A percentile compares a stretch with the other conserved stretches of the same genome.
phyloP scores from a whole-genome alignment of 1,284 basidiomycete genomes.

The Phellopilus nigrolimitatus region DNA sequence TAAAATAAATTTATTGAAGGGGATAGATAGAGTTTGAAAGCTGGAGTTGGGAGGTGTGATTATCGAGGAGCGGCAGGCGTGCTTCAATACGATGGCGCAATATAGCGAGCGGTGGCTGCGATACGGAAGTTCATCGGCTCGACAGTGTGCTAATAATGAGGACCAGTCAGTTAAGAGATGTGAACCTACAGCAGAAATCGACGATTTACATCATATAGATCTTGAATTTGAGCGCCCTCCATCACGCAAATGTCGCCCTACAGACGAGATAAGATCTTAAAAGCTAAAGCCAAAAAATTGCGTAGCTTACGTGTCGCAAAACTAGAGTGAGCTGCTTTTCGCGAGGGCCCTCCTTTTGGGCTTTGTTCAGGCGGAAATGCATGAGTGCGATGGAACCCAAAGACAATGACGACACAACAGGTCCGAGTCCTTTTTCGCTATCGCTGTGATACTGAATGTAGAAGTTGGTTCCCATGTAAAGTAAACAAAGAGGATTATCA shows the following conservation, averaged over 20 bases:
- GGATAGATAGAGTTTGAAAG: neutral
- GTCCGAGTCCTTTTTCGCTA: constrained; percentile 64
- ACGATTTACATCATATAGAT: constrained; percentile 58
- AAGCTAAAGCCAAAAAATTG: neutral
- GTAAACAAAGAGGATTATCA: neutral
- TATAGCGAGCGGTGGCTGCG: constrained; percentile 49
- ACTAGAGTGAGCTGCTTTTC: constrained; percentile 47
- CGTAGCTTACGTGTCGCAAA: constrained; percentile 57
- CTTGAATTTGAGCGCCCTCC: constrained; percentile 63
- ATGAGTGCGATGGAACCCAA: constrained; percentile 68
- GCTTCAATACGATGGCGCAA: constrained; percentile 25
- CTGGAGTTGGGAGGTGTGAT: neutral
- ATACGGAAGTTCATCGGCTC: constrained; percentile 48
- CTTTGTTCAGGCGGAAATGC: constrained; percentile 53
- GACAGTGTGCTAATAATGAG: constrained; percentile 40
- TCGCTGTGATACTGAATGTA: constrained; percentile 67
- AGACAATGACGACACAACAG: constrained; percentile 66
- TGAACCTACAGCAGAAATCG: neutral
- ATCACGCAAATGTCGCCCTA: constrained; percentile 75
- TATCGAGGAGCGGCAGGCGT: neutral
- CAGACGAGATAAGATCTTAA: constrained; percentile 3
- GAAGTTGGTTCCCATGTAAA: constrained; percentile 9
- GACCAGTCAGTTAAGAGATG: neutral
- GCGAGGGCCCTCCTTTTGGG: constrained; percentile 28
- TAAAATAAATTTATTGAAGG: neutral